Conservation (phyloP, 768 basidiomycete genomes). For the Amanita inopinata region DNA sequence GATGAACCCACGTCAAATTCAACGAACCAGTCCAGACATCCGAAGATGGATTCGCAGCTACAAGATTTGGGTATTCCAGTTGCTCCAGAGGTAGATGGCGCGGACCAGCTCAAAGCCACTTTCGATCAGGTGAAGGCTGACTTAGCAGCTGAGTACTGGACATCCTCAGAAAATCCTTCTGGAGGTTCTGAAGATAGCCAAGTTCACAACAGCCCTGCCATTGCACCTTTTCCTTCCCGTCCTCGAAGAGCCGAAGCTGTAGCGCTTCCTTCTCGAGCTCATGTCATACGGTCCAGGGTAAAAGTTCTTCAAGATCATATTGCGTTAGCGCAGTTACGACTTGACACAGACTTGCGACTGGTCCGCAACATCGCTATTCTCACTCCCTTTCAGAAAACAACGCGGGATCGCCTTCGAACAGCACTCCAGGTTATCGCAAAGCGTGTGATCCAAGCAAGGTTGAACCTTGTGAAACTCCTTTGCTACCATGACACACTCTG, state of each 20-base stretch:
- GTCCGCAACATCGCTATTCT: constrained; percentile 77
- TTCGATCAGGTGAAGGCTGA: constrained; percentile 85
- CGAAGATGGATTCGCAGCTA: neutral
- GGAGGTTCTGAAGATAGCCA: constrained; percentile 1
- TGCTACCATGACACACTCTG: constrained; percentile 71
- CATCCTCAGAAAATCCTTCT: constrained; percentile 13
- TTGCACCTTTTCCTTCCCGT: constrained; percentile 13
- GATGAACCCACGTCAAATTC: constrained; percentile 12
- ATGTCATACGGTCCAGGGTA: constrained; percentile 52
- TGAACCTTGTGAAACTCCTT: constrained; percentile 63
- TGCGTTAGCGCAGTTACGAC: constrained; percentile 38
- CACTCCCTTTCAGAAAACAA: constrained; percentile 80
- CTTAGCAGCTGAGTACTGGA: constrained; percentile 44
- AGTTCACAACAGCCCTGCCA: constrained; percentile 1
- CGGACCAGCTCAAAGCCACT: constrained; percentile 67
- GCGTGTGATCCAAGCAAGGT: constrained; percentile 53
- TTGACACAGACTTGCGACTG: constrained; percentile 61
- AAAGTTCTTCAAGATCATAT: constrained; percentile 55
- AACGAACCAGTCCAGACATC: neutral
- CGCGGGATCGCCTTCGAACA: constrained; percentile 63
- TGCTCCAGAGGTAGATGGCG: constrained; percentile 48
- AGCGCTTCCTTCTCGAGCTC: constrained; percentile 41
- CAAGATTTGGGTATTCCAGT: constrained; percentile 32
- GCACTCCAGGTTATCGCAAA: constrained; percentile 55
- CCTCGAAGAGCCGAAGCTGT: constrained; percentile 19